These are phyloP conservation scores for Elongisporangium prolatum DNA, from an alignment of 352 stramenopile species.

Conservation along the genomic window DNA sequence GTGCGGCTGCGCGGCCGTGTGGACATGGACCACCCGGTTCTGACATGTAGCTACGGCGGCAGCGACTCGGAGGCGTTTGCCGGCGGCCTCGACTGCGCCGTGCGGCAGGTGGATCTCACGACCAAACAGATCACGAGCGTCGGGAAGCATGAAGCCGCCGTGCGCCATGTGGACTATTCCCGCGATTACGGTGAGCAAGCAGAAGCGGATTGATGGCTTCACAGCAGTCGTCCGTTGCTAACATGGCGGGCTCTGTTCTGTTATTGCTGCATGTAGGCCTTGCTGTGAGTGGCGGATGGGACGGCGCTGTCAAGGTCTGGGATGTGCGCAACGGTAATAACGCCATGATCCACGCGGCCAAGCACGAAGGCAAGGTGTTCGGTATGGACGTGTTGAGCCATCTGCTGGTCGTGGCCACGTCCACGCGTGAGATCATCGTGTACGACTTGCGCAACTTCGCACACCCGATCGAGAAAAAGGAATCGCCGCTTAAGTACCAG, in stretches of 20 bases:
- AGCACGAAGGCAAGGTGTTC: conserved; percentile 58
- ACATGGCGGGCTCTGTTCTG: background rate
- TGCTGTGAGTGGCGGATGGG: conserved; percentile 61
- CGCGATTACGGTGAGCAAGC: conserved; percentile 23
- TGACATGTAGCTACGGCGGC: conserved; percentile 62
- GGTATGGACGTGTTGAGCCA: conserved; percentile 57
- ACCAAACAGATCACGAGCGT: conserved; percentile 30
- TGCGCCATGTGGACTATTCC: conserved; percentile 56
- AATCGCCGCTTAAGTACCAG: conserved; percentile 90
- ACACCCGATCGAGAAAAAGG: conserved; percentile 53
- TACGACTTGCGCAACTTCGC: conserved; percentile 84
- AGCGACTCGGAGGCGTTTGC: conserved; percentile 62
- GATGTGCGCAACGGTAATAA: conserved; percentile 59
- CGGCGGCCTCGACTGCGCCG: conserved; percentile 61
- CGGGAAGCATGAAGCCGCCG: conserved; percentile 42
- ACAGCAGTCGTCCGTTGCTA: background rate
- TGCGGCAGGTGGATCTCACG: conserved; percentile 53
- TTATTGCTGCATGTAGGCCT: conserved; percentile 16
- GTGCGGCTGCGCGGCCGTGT: conserved; percentile 43
- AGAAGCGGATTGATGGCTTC: background rate
- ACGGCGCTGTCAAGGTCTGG: conserved; percentile 56
- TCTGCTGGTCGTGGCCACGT: conserved; percentile 54
- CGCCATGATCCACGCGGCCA: conserved; percentile 36
- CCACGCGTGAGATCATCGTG: conserved; percentile 45
- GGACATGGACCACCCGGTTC: conserved; percentile 67